These are phyloP conservation scores for Talaromyces islandicus DNA, from an alignment of 2,329 filamentous ascomycete species.

Conservation along the genomic window DNA sequence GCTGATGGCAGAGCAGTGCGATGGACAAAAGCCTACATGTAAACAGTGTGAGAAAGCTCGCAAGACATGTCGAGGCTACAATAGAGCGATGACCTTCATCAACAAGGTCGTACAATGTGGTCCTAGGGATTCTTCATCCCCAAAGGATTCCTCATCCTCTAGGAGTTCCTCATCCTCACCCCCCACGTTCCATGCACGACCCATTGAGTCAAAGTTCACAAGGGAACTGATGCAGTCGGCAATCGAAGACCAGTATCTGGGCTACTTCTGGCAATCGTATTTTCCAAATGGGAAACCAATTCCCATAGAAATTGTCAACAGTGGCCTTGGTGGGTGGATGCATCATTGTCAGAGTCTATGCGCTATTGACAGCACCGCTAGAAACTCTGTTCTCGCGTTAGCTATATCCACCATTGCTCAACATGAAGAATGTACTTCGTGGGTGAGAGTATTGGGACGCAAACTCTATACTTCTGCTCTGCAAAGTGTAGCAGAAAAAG, in stretches of 20 bases:
- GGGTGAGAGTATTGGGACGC: background rate
- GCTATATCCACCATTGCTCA: background rate
- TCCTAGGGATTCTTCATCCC: background rate
- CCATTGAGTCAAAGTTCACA: background rate
- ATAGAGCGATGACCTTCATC: background rate
- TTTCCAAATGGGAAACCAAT: background rate
- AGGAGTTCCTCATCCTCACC: background rate
- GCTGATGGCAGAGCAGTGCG: background rate
- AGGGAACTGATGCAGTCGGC: background rate
- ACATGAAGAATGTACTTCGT: background rate
- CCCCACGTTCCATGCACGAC: background rate
- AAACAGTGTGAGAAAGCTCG: background rate
- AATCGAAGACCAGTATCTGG: background rate
- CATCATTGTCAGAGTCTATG: background rate
- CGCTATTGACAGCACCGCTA: background rate
- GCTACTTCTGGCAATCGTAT: background rate
- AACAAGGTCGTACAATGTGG: background rate
- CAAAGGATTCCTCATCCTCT: too few species aligned
- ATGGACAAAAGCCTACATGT: background rate
- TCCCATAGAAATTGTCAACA: background rate
- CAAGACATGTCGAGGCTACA: background rate
- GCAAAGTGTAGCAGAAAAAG: background rate
- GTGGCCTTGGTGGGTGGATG: constrained; percentile 1
- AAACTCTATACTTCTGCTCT: background rate
- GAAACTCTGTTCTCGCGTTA: background rate